Percentiles rank a stretch among this genome's conserved stretches.
Evolutionary conservation across 1,139 yeast species (phyloP).

Genomic region (Saccharomycopsis hybrid): DNA sequence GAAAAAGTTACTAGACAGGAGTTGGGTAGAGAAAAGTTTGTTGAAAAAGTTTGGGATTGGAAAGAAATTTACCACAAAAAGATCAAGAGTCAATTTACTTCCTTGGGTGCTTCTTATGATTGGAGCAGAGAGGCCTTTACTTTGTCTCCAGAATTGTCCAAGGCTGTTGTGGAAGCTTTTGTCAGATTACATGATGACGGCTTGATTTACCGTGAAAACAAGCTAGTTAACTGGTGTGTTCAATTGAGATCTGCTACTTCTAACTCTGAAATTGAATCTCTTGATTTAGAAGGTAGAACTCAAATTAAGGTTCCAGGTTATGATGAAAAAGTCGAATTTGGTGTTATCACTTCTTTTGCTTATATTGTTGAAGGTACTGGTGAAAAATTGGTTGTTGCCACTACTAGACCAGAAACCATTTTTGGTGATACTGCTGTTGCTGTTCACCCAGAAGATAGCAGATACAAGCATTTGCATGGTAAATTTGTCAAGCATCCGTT

Average conservation of each 20-base stretch:
- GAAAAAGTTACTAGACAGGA: slow-evolving; percentile 92
- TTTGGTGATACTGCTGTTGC: slow-evolving; percentile 98
- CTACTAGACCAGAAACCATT: slow-evolving; percentile 97
- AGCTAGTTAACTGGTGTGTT: slow-evolving; percentile 96
- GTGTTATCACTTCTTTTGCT: slow-evolving; percentile 90
- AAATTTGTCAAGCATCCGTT: slow-evolving; percentile 89
- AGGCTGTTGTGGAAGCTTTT: slow-evolving; percentile 87
- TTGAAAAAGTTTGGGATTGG: slow-evolving; percentile 96
- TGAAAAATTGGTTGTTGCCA: slow-evolving; percentile 86
- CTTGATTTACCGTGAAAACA: slow-evolving; percentile 85
- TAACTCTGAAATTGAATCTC: slow-evolving; percentile 92
- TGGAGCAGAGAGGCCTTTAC: slow-evolving; percentile 96
- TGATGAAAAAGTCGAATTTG: slow-evolving; percentile 86
- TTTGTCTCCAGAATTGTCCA: slow-evolving; percentile 67
- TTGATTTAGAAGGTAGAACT: slow-evolving; percentile 79
- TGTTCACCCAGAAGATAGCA: slow-evolving; percentile 88
- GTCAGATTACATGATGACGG: slow-evolving; percentile 92
- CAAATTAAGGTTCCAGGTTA: slow-evolving; percentile 82
- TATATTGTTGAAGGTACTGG: slow-evolving; percentile 74
- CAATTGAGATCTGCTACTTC: slow-evolving; percentile 92
- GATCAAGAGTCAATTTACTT: slow-evolving; percentile 77
- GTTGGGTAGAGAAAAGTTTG: slow-evolving; percentile 84
- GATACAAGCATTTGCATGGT: slow-evolving; percentile 93
- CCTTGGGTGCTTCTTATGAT: slow-evolving; percentile 94
- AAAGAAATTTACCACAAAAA: slow-evolving; percentile 86